Base-by-base conservation (phyloP, 257 asterid species). In the Capsicum pubescens region DNA sequence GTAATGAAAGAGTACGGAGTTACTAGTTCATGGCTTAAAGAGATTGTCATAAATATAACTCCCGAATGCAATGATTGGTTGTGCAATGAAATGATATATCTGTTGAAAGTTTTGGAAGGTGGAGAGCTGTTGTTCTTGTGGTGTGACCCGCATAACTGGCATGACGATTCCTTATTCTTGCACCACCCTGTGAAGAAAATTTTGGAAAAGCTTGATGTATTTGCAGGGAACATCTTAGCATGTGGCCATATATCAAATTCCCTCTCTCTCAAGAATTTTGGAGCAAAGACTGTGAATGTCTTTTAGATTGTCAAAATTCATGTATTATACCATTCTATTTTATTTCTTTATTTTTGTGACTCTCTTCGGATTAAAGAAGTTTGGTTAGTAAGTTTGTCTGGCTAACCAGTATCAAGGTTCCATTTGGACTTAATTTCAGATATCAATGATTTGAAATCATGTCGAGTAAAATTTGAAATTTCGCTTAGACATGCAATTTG, bases 1-100 rank as follows among this genome's bases (percentile, higher is more conserved):
- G 86, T 87, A 52, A 91, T 91, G 97, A 90, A 86, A 71, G 93
- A 92, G 19, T 92, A 91, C 9, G 86, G 88, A 59, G 86, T 87
- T 5, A 70, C 81, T 44, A 80, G 86, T 46, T 88, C 92, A 1
- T 93, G 93, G 93, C 64, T 52, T 8, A 91, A 86, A 79, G 82
- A 89, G 7, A 58, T 89, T 61, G 91, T 87, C 44, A 89, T 90
- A 61, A 85, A 59, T 36, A 86, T 87, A 68, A 77, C 58, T 84
- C 54, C 85, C 84, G 0, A 84, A 84, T 44, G 84, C 82, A 54
- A 63, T 59, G 19, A 91, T 80, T 77, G 89, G 15, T 82, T 86
- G 3, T 63, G 90, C 1, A 88, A 76, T 82, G 87, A 89, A 36
- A 82, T 88, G 0, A 90, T 89, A 14, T 84, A 83, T 15, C 83